Evolutionary conservation across 805 yeast genomes (phyloP).

Genomic region (Lipomyces kockii): DNA sequence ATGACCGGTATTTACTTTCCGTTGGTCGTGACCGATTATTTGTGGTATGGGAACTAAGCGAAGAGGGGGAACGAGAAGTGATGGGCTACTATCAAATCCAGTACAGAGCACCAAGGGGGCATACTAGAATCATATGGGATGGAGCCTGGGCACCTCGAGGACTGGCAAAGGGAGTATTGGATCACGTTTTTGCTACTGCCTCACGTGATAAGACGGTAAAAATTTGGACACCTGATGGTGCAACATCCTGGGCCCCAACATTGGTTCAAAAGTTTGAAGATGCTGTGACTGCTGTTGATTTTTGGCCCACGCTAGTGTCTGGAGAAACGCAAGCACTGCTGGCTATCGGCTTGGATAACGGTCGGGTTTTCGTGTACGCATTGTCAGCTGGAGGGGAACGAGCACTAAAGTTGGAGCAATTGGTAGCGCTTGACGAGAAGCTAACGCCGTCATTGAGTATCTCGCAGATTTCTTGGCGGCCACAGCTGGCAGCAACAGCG

Average conservation of each 20-base stretch:
- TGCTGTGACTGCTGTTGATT: conserved; percentile 37
- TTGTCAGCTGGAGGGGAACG: conserved; percentile 11
- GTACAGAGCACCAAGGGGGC: conserved; percentile 68
- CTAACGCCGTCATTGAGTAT: conserved; percentile 67
- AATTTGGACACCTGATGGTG: conserved; percentile 59
- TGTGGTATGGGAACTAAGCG: conserved; percentile 66
- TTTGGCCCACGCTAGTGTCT: conserved; percentile 13
- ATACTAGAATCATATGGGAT: conserved; percentile 93
- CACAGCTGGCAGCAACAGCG: conserved; percentile 33
- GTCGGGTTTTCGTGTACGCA: conserved; percentile 56
- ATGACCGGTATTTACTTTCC: conserved; percentile 59
- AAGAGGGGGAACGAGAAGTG: conserved; percentile 38
- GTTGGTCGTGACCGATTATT: conserved; percentile 91
- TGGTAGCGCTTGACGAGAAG: conserved; percentile 46
- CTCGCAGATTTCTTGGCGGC: conserved; percentile 64
- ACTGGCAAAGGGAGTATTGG: background rate
- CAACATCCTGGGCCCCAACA: conserved; percentile 46
- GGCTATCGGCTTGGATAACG: conserved; percentile 75
- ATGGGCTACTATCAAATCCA: conserved; percentile 50
- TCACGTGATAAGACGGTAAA: conserved; percentile 77
- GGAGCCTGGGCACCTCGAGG: conserved; percentile 74
- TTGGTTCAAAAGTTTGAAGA: conserved; percentile 35
- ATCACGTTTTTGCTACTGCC: conserved; percentile 51
- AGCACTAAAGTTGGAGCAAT: conserved; percentile 40
- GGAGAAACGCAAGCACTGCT: conserved; percentile 48